A percentile compares a stretch with the other conserved stretches of the same genome.
These are phyloP conservation scores for Prosopis cineraria DNA, from an alignment of 306 rosid species.

Conservation along the genomic window DNA sequence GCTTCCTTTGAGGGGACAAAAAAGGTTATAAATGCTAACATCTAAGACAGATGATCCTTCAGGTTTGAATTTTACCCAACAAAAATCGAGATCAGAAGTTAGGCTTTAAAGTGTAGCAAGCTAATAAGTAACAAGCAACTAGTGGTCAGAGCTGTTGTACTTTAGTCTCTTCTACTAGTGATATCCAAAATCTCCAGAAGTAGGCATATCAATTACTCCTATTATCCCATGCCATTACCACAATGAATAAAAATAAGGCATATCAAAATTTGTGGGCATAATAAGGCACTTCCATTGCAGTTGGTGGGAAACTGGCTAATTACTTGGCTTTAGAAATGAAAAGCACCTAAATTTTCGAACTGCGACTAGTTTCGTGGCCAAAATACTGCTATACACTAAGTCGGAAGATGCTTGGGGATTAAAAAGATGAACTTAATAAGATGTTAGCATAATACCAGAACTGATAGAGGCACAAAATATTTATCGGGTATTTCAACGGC, in stretches of 20 bases:
- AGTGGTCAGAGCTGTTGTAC: background rate
- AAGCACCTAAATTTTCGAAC: conserved; percentile 2
- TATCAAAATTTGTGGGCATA: background rate
- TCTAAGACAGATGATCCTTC: background rate
- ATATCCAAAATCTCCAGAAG: conserved; percentile 4
- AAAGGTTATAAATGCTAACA: background rate
- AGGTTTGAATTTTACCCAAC: background rate
- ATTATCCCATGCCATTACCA: conserved; percentile 18
- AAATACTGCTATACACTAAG: background rate
- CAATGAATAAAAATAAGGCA: background rate
- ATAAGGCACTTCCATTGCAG: background rate
- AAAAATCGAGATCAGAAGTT: background rate
- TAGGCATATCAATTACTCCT: conserved; percentile 13
- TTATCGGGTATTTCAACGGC: background rate
- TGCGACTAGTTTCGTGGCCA: background rate
- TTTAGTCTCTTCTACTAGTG: background rate
- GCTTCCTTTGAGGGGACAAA: background rate
- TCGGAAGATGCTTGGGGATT: background rate
- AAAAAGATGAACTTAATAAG: too few relatives aligned
- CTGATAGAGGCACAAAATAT: background rate
- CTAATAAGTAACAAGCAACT: conserved; percentile 15
- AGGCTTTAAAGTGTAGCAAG: background rate
- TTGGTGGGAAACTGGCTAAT: background rate
- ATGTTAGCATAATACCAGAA: background rate
- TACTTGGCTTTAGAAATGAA: background rate